Base-by-base conservation (phyloP, 257 asterid species). In the Misopates orontium region DNA sequence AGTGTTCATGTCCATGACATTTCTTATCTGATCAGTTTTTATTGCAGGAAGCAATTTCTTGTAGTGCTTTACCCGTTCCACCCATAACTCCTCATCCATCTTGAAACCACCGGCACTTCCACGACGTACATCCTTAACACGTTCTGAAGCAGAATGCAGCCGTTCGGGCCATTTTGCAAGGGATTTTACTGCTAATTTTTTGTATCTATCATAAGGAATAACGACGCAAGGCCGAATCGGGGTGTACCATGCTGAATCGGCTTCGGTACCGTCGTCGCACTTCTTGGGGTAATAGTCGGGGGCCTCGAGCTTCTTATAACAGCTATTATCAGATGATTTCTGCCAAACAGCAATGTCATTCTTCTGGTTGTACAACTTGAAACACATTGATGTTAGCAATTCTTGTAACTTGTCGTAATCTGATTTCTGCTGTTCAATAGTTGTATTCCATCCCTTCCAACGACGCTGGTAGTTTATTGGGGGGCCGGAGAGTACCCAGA, bases 321-420 rank as follows among this genome's bases (percentile, higher is more conserved):
- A 93, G 76, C 71, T 85, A 31, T 64, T 71, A 56, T 84, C 95
- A 0, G 86, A 62, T 62, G 75, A 64, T 41, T 92, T 92, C 79
- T 89, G 98, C 98, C 99, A 93, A 28, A 93, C 97, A 5, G 99
- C 97, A 58, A 93, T 85, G 76, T 93, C 99, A 14, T 87, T 97
- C 67, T 93, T 90, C 82, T 93, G 84, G 74, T 86, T 84, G 84
- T 78, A 90, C 68, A 88, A 73, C 60, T 87, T 90, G 86, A 93
- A 93, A 64, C 99, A 93, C 90, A 90, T 80, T 11, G 99, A 77
- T 15, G 97, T 87, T 17, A 93, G 83, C 76, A 87, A 74, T 17
- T 84, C 96, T 75, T 90, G 90, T 76, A 93, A 52, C 80, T 90
- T 90, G 17, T 93, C 97, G 3, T 77, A 93, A 72, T 93, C 86